phyloP scores from a whole-genome alignment of 2,329 filamentous ascomycete species.

The Herpomyces periplanetae region DNA sequence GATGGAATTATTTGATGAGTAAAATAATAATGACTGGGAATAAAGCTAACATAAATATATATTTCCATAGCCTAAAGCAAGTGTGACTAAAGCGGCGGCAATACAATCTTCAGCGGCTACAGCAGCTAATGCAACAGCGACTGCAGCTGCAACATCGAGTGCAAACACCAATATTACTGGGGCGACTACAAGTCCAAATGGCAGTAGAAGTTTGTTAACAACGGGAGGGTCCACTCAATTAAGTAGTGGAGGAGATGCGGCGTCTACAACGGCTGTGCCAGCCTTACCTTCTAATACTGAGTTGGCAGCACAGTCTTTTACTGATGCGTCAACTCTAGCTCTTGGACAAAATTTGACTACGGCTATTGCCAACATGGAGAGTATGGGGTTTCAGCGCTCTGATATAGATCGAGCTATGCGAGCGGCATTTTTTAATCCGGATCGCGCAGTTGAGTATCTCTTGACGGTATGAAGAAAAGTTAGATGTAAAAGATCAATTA shows the following conservation, averaged over 20 bases:
- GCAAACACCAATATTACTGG: constrained; percentile 9
- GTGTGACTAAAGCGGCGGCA: constrained; percentile 7
- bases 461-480: constrained; percentile 44
- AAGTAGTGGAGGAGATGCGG: no score
- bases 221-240: no score
- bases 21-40: no score
- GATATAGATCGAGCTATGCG: constrained; percentile 82
- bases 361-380: constrained; percentile 68
- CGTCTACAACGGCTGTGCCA: constrained; percentile 11
- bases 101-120: constrained; percentile 14
- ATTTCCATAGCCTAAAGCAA: no score
- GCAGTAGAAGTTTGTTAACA: no score
- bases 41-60: no score
- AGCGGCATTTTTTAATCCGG: constrained; percentile 81
- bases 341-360: constrained; percentile 45
- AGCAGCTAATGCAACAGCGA: constrained; percentile 17
- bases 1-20: no score
- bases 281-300: constrained; percentile 12
- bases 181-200: constrained; percentile 11
- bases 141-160: constrained; percentile 12
- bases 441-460: constrained; percentile 84
- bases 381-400: constrained; percentile 64
- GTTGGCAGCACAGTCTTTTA: constrained; percentile 12
- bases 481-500: no score
- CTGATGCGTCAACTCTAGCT: constrained; percentile 41